phyloP scores from a whole-genome alignment of 257 asterid species.

The Nicotiana tomentosiformis region DNA sequence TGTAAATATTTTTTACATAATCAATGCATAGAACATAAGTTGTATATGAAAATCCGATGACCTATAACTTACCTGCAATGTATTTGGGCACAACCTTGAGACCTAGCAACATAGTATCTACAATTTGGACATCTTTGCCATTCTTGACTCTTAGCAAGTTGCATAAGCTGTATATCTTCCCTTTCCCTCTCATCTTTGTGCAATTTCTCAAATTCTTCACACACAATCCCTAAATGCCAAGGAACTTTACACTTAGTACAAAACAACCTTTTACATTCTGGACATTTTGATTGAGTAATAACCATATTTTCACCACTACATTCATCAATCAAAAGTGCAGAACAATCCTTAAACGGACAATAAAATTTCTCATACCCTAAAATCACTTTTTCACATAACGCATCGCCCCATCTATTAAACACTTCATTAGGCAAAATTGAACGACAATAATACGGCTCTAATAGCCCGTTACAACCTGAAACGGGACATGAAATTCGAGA shows the following conservation, averaged over 20 bases:
- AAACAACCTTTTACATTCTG: constrained; percentile 51
- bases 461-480: constrained; percentile 35
- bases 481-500: constrained; percentile 40
- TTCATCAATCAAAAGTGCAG: constrained; percentile 47
- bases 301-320: neutral
- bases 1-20: too few relatives aligned
- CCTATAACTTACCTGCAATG: constrained; percentile 48
- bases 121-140: constrained; percentile 60
- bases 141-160: constrained; percentile 10
- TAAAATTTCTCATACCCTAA: constrained; percentile 44
- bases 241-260: constrained; percentile 61
- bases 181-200: constrained; percentile 9
- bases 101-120: constrained; percentile 40
- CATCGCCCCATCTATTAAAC: constrained; percentile 71
- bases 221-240: constrained; percentile 51
- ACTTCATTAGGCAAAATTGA: constrained; percentile 52
- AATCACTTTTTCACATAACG: constrained; percentile 50
- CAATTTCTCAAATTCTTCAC: constrained; percentile 51
- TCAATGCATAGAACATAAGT: too few relatives aligned
- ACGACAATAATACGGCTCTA: constrained; percentile 53
- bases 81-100: constrained; percentile 56
- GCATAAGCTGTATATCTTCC: constrained; percentile 24
- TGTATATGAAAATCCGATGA: too few relatives aligned
- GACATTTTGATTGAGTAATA: constrained; percentile 40
- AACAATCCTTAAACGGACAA: constrained; percentile 67